These are phyloP conservation scores for Diaporthe citriasiana DNA, from an alignment of 2,329 filamentous ascomycete species.

Conservation along the genomic window DNA sequence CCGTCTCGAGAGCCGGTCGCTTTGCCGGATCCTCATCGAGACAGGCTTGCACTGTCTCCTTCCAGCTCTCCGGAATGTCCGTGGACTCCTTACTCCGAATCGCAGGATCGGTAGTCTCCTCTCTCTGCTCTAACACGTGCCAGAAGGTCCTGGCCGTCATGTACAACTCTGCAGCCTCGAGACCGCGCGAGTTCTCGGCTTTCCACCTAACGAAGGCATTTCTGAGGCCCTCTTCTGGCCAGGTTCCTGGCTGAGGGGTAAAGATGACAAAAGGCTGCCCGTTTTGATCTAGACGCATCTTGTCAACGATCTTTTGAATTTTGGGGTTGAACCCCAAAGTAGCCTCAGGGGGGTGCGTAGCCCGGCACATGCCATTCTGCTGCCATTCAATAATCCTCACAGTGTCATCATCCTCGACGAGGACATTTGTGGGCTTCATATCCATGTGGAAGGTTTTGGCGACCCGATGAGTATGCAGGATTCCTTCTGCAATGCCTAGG, in stretches of 20 bases:
- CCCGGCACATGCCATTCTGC: slow-evolving; percentile 17
- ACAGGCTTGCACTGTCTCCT: background rate
- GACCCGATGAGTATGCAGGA: slow-evolving; percentile 3
- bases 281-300: background rate
- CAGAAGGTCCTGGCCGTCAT: background rate
- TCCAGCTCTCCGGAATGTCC: background rate
- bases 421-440: slow-evolving; percentile 12
- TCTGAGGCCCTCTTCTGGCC: background rate
- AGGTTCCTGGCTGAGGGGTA: background rate
- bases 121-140: slow-evolving; percentile 5
- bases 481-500: background rate
- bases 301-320: background rate
- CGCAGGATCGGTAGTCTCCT: background rate
- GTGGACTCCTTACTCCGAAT: background rate
- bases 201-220: background rate
- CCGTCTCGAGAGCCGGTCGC: background rate
- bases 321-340: background rate
- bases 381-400: slow-evolving; percentile 16
- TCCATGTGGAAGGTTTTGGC: slow-evolving; percentile 17
- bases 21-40: background rate
- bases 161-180: slow-evolving; percentile 3
- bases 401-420: slow-evolving; percentile 8
- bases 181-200: background rate
- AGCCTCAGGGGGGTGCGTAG: slow-evolving; percentile 12
- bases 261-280: slow-evolving; percentile 5